Evolutionary conservation across 108 stramenopile species (phyloP).

Genomic region (Skeletonema costatum): DNA sequence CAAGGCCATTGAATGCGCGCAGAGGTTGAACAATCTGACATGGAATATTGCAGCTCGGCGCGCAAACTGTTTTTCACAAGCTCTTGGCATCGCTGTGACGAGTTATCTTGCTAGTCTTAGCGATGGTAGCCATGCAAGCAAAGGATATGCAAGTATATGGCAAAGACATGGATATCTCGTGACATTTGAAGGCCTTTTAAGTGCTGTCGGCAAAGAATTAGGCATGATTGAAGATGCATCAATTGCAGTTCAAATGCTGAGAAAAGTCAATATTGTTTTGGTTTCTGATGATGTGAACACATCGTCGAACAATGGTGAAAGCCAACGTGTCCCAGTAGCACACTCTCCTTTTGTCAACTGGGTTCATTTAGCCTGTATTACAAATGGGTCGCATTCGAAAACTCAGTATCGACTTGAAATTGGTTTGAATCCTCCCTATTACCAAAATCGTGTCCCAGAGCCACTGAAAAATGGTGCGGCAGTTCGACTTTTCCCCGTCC

Average conservation of each 20-base stretch:
- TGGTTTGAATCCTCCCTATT: constrained; percentile 69
- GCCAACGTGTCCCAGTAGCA: constrained; percentile 48
- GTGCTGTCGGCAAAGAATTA: constrained; percentile 87
- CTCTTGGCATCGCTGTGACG: constrained; percentile 75
- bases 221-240: constrained; percentile 92
- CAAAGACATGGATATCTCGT: constrained; percentile 80
- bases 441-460: constrained; percentile 65
- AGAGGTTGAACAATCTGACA: constrained; percentile 73
- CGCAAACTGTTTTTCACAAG: constrained; percentile 86
- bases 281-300: constrained; percentile 47
- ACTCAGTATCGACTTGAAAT: constrained; percentile 67
- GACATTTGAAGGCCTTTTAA: constrained; percentile 86
- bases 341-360: constrained; percentile 75
- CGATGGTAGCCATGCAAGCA: constrained; percentile 74
- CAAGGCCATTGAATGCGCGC: constrained; percentile 63
- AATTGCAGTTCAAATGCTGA: constrained; percentile 83
- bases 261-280: constrained; percentile 70
- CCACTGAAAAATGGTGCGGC: constrained; percentile 57
- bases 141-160: constrained; percentile 57
- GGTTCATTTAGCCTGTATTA: constrained; percentile 41
- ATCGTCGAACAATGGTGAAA: constrained; percentile 5
- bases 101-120: constrained; percentile 75
- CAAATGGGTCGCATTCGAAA: constrained; percentile 12
- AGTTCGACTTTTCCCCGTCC: constrained; percentile 79
- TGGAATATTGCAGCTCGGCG: constrained; percentile 82